Evolutionary conservation across 305 asterid species (phyloP), one percentile per base, ranked within the genome.

Genomic region (Solanum hybrid): DNA sequence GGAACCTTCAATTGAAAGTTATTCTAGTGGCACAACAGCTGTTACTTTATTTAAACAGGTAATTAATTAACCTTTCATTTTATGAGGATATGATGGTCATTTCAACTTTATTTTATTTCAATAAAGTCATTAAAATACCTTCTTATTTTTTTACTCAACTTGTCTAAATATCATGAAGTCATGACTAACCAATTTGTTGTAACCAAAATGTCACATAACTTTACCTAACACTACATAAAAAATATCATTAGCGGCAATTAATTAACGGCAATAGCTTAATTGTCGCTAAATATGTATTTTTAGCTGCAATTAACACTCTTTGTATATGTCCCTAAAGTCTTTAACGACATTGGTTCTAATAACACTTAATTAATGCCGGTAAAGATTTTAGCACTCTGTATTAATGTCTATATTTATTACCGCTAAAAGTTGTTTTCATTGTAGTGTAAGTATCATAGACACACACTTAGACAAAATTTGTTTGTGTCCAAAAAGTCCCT

Each of bases 11-110:
- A 93, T 96, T 37, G 99, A 97, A 89, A 96, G 95, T 94, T 97
- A 95, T 42, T 93, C 96, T 93, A 97, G 99, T 77, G 99, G 99
- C 3, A 92, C 98, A 28, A 96, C 99, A 6, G 89, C 99, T 4
- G 99, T 97, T 5, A 90, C 95, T 12, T 93, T 95, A 87, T 92
- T 96, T 24, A 96, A 93, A 93, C 93, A 96, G 97, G 99, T 97
- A 92, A 18, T 57, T 18, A 18, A 57, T 57, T 57, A 57, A 18
- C 69, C 24, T 57, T 57, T 57, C 24, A 57, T 57, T 57, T 57
- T 20, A 57, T 20, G 69, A 57, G 69, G 11, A 7, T 3, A 20
- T 57, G 24, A 3, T 57, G 0, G 11, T 8, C 11, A 61, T 61
- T 61, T 77, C 2, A 77, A 34, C 1, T 77, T 77, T 77, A 34